Base-by-base conservation (phyloP, 2,329 filamentous ascomycete species). In the Botrytis squamosa region DNA sequence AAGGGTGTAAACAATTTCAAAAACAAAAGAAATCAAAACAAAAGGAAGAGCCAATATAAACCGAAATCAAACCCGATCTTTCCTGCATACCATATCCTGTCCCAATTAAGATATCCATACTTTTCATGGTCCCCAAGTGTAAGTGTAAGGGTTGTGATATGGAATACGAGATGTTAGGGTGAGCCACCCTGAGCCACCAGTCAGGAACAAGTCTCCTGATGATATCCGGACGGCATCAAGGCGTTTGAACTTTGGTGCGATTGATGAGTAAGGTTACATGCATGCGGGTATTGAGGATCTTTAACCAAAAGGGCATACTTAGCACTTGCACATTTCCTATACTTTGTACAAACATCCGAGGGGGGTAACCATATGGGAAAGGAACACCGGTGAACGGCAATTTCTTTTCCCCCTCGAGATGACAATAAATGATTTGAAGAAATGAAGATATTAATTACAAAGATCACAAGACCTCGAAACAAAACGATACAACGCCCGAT, bases 111-210 rank as follows among this genome's bases (percentile, higher is more conserved):
- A 57, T 55, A 42, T 40, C 9, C 36, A 40, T 22, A n/a, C 49
- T 42, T 42, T 55, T 16, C 49, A 33, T 42, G 55, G 49, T 18
- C 10, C 46, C 36, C 49, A 40, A 29, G 65, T 55, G 49, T 16
- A 22, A 40, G 52, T 55, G 36, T 68, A 68, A 49, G 65, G 46
- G 63, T 16, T 46, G 36, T 65, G 42, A 55, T 68, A 29, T 57
- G 36, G 36, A 68, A 68, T 68, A 68, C 65, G 65, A 68, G 49
- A 12, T 10, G 12, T 42, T 57, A 42, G 65, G 49, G 49, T 20
- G 46, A 57, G 49, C 49, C 49, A 55, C 65, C 49, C 25, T 42
- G 65, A 68, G 49, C 65, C 65, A 42, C 65, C 65, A 68, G 65
- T 52, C 49, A 52, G 49, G 65, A 55, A 68, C 65, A 57, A 55